phyloP scores from a whole-genome alignment of 2,329 filamentous ascomycete genomes.

The Xylaria sp. region DNA sequence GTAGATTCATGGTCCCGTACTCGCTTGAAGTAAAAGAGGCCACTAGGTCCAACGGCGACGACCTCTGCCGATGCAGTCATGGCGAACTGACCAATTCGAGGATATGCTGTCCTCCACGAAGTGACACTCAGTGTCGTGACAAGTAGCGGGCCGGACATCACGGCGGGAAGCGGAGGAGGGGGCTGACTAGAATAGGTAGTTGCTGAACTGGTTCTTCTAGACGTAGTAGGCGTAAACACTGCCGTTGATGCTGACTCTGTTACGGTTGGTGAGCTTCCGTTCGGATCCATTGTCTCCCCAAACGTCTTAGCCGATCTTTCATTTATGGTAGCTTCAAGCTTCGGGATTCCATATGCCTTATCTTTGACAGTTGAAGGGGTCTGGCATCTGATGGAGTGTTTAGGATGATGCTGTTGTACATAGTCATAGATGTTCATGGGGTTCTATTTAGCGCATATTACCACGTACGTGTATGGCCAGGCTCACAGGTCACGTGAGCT shows the following conservation, averaged over 20 bases:
- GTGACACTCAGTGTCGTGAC: slow-evolving; percentile 28
- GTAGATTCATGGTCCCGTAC: slow-evolving; percentile 32
- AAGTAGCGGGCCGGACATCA: slow-evolving; percentile 15
- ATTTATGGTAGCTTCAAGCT: neutral
- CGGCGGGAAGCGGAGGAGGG: too few species aligned
- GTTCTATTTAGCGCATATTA: too few species aligned
- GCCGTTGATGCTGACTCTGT: neutral
- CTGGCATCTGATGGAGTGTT: too few species aligned
- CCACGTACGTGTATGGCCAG: too few species aligned
- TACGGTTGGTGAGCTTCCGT: neutral
- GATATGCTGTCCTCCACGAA: slow-evolving; percentile 36
- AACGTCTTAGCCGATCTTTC: neutral
- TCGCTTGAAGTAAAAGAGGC: slow-evolving; percentile 39
- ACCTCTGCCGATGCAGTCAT: slow-evolving; percentile 28
- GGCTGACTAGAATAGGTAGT: too few species aligned
- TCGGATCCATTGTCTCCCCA: neutral
- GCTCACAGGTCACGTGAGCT: too few species aligned
- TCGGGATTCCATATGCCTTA: too few species aligned
- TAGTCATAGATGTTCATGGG: too few species aligned
- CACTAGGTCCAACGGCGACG: slow-evolving; percentile 34
- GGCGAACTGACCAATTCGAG: slow-evolving; percentile 37
- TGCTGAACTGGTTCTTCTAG: neutral
- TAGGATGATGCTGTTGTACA: too few species aligned
- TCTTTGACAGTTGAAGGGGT: too few species aligned
- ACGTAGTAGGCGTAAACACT: neutral